A percentile compares a stretch with the other conserved stretches of the same genome.
Evolutionary conservation across 768 basidiomycete genomes (phyloP).

Genomic region (Chalciporus pseudorubinellus): DNA sequence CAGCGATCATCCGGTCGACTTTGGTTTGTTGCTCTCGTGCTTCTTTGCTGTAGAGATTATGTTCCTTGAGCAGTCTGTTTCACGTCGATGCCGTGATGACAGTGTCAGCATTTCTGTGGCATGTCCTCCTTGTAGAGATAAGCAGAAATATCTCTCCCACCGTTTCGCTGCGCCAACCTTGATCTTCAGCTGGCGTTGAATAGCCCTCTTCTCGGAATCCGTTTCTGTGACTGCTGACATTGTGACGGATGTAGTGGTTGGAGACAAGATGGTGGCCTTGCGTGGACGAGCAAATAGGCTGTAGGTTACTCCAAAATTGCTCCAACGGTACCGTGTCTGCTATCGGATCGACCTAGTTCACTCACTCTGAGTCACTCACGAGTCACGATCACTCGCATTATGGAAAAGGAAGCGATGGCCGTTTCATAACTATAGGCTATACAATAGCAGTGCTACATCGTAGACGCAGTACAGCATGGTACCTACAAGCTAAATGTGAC

Average conservation of each 20-base stretch:
- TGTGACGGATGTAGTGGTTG: slow-evolving; percentile 10
- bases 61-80: slow-evolving; percentile 68
- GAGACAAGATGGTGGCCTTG: not conserved
- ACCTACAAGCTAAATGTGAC: slow-evolving; percentile 28
- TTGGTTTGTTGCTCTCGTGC: slow-evolving; percentile 53
- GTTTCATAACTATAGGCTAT: slow-evolving; percentile 28
- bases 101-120: slow-evolving; percentile 5
- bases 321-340: not conserved
- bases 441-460: slow-evolving; percentile 31
- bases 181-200: slow-evolving; percentile 73
- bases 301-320: not conserved
- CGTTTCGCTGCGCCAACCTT: slow-evolving; percentile 65
- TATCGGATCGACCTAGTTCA: slow-evolving; percentile 9
- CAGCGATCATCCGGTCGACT: slow-evolving; percentile 59
- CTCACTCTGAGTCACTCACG: too few relatives aligned
- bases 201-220: slow-evolving; percentile 28
- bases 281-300: too few relatives aligned
- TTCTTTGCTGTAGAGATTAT: slow-evolving; percentile 63
- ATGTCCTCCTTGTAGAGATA: slow-evolving; percentile 6
- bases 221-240: slow-evolving; percentile 16
- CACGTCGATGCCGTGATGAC: slow-evolving; percentile 10
- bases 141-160: slow-evolving; percentile 39
- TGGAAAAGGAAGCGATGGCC: slow-evolving; percentile 13
- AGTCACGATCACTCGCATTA: not conserved
- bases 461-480: slow-evolving; percentile 30